Base-by-base conservation (phyloP, 805 yeast genomes). In the Debaryomyces prosopidis region DNA sequence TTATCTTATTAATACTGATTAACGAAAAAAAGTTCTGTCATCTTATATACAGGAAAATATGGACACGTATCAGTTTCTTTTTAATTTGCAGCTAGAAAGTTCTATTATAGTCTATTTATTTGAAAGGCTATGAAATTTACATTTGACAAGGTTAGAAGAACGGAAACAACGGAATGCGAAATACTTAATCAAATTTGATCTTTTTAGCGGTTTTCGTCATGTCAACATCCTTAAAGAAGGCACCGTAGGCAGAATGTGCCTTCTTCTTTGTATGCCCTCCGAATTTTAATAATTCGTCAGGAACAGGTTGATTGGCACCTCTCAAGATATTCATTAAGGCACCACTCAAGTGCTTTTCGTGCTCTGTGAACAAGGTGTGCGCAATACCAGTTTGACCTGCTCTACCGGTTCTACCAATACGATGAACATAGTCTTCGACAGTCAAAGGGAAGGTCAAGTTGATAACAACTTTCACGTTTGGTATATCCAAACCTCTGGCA, bases 211-310 rank as follows among this genome's bases (percentile, higher is more conserved):
- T 82, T 64, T 85, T 83, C 51, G 81, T 73, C 77, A 88, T 78
- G 59, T 90, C 98, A 39, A 92, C 94, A 61, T 91, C 89, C 64
- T 92, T 94, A 76, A 74, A 94, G 75, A 94, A 94, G 0, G 98
- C 97, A 53, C 99, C 99, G 59, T 94, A 94, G n/a, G 92, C 97
- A 52, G 92, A 82, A 63, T 94, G 99, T 53, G 89, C 91, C 76
- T 94, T 94, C 85, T 91, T 92, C 71, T 94, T 94, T 9, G 98
- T 94, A 69, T 94, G 98, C 5, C 97, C 90, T 40, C 99, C 99
- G 58, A 92, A 94, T 67, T 91, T 92, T 63, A 89, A 77, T 61
- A 94, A 75, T 46, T 90, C 98, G 43, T 88, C 97, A 7, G 99
- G 99, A 48, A 94, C 98, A 1, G 85, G 84, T 72, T 94, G 99